Base-by-base conservation (phyloP, 805 yeast species). In the Cyberlindnera mississippiensis region DNA sequence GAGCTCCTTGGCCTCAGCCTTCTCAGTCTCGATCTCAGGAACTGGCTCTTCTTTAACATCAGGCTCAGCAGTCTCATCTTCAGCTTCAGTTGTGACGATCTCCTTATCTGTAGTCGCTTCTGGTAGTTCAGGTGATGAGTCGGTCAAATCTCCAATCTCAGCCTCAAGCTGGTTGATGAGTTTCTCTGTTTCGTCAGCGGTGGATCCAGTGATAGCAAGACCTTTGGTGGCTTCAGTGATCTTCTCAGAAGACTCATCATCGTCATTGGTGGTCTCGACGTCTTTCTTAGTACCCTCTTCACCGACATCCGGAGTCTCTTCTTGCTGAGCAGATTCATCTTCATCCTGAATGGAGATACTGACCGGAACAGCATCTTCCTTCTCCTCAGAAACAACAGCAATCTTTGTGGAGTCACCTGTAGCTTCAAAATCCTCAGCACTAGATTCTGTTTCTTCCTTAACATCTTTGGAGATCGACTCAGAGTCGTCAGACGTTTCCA, bases 101-200 rank as follows among this genome's bases (percentile, higher is more conserved):
- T 13, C 22, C 33, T 31, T 28, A 4, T 20, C 26, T 18, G 22
- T 18, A 18, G 28, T 33, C n/a, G n/a, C n/a, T 16, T 40, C 12
- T n/a, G 37, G 14, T 3, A 28, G 30, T 12, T 32, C 12, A 13
- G 12, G 5, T 5, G 29, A 27, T 12, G 33, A 35, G 2, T 27
- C 34, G 18, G 44, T 20, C 9, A 24, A 4, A 14, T 22, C 42
- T 2, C 35, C 45, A 14, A 49, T 43, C 27, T 51, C 54, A 26
- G 44, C 37, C 36, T 56, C 55, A 14, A 51, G 38, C 28, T 53
- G 53, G 19, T 39, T 34, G 33, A 52, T 55, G 27, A 53, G 34
- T 15, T 50, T 45, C 33, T 53, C 57, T 3, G 57, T 41, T 29
- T 50, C 59, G 36, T 54, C 58, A 31, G 48, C 49, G 13, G 38